Evolutionary conservation across 106 monocot genomes (phyloP).

Genomic region (Cymbidium sinense): DNA sequence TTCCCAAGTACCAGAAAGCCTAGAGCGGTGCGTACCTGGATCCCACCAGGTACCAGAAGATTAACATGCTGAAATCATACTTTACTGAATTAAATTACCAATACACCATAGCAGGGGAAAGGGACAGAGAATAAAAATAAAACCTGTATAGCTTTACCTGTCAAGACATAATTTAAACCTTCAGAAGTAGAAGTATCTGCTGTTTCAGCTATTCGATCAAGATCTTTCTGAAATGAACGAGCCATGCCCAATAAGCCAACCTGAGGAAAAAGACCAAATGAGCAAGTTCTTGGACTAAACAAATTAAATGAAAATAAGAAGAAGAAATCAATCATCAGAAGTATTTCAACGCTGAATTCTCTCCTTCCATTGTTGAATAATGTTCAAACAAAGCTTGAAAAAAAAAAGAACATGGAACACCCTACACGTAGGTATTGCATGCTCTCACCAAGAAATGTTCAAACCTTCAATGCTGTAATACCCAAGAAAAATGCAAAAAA

Average conservation of each 20-base stretch:
- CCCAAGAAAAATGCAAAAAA: no score
- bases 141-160: slow-evolving; percentile 39
- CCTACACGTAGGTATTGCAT: not conserved
- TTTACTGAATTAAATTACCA: not conserved
- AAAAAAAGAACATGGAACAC: not conserved
- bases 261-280: slow-evolving; percentile 21
- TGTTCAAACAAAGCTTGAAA: not conserved
- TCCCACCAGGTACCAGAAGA: not conserved
- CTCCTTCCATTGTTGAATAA: not conserved
- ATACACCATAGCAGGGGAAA: not conserved
- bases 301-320: not conserved
- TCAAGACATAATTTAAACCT: slow-evolving; percentile 76
- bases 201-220: slow-evolving; percentile 81
- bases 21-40: not conserved
- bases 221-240: slow-evolving; percentile 79
- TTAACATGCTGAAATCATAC: not conserved
- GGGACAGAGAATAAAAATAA: slow-evolving; percentile 1
- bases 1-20: not conserved
- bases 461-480: no score
- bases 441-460: not conserved
- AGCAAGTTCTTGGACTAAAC: not conserved
- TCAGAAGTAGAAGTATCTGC: slow-evolving; percentile 86
- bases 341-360: not conserved
- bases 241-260: slow-evolving; percentile 94
- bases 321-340: not conserved